phyloP scores from a whole-genome alignment of 208 protist genomes.

The Trypanosoma conorhini region DNA sequence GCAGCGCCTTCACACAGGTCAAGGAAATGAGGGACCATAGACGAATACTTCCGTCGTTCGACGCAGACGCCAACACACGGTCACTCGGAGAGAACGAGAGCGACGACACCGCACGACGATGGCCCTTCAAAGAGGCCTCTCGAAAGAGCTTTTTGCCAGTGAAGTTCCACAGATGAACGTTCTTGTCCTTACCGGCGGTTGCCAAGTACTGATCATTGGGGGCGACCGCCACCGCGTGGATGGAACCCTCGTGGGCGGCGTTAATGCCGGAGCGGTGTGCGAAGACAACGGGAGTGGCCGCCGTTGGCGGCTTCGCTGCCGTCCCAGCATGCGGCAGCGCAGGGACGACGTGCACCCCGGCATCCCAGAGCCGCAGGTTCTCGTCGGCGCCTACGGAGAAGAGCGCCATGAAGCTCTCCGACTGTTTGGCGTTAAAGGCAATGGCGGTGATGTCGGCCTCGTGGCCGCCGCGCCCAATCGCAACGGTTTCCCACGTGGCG shows the following conservation, averaged over 20 bases:
- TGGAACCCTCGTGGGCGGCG: slow-evolving; percentile 71
- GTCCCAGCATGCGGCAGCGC: slow-evolving; percentile 19
- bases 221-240: slow-evolving; percentile 77
- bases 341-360: slow-evolving; percentile 42
- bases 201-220: slow-evolving; percentile 92
- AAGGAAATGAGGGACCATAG: slow-evolving; percentile 88
- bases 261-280: slow-evolving; percentile 69
- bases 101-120: slow-evolving; percentile 77
- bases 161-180: slow-evolving; percentile 79
- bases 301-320: neutral
- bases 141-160: slow-evolving; percentile 79
- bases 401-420: slow-evolving; percentile 63
- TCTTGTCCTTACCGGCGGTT: slow-evolving; percentile 90
- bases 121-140: slow-evolving; percentile 77
- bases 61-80: slow-evolving; percentile 81
- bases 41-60: slow-evolving; percentile 86
- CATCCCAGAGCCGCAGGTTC: slow-evolving; percentile 86
- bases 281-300: slow-evolving; percentile 27
- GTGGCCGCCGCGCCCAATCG: slow-evolving; percentile 70
- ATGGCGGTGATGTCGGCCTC: slow-evolving; percentile 79
- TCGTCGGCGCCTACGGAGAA: slow-evolving; percentile 82
- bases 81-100: slow-evolving; percentile 83
- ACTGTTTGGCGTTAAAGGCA: slow-evolving; percentile 69
- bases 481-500: slow-evolving; percentile 59
- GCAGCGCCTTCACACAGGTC: slow-evolving; percentile 83